Percentiles rank a stretch among this genome's conserved stretches.
Conservation (phyloP, 306 rosid genomes). For the Rosa rugosa region DNA sequence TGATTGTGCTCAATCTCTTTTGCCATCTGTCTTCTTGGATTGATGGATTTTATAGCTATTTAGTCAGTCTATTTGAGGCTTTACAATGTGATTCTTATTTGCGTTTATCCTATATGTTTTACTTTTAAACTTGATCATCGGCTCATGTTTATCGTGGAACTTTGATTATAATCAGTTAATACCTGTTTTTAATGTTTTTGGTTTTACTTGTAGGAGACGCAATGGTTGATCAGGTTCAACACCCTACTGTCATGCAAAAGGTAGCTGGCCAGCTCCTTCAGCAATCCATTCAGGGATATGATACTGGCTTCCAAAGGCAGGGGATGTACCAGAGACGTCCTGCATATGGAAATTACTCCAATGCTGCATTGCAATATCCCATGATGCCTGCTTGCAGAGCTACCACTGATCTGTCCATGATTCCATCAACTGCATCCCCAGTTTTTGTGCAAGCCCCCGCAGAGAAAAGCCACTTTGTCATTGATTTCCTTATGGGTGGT, state of each 20-base stretch:
- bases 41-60: background rate
- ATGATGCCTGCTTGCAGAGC: slow-evolving; percentile 46
- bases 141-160: background rate
- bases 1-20: background rate
- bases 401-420: slow-evolving; percentile 50
- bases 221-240: slow-evolving; percentile 82
- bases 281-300: slow-evolving; percentile 44
- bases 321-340: slow-evolving; percentile 58
- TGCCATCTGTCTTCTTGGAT: background rate
- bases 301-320: slow-evolving; percentile 43
- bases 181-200: background rate
- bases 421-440: slow-evolving; percentile 60
- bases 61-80: background rate
- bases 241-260: slow-evolving; percentile 74
- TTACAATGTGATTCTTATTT: too few relatives aligned
- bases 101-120: too few relatives aligned
- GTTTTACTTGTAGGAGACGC: slow-evolving; percentile 31
- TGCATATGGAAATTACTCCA: slow-evolving; percentile 55
- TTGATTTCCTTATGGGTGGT: slow-evolving; percentile 93
- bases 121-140: background rate
- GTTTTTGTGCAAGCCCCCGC: slow-evolving; percentile 77
- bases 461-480: slow-evolving; percentile 61
- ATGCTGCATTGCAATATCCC: slow-evolving; percentile 60
- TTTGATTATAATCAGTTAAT: too few relatives aligned
- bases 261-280: slow-evolving; percentile 67